Base-by-base conservation (phyloP, 176 grass and related monocot species). In the Avena atlantica region DNA sequence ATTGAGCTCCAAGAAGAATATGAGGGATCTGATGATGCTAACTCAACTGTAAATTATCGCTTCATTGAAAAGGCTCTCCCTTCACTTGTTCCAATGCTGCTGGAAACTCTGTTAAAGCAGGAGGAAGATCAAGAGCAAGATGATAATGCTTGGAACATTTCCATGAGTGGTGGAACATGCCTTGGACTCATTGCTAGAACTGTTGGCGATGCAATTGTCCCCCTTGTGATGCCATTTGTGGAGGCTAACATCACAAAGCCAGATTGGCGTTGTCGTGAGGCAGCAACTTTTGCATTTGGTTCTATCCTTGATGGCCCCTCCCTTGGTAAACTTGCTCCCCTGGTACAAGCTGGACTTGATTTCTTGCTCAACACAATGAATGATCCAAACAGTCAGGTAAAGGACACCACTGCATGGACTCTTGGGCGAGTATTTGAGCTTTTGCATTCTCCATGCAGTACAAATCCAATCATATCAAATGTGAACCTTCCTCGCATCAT, bases 81-180 rank as follows among this genome's bases (percentile, higher is more conserved):
- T 83, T 92, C 88, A 74, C 95, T 98, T 90, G 95, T 95, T 75
- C 93, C 91, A 0, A 93, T 98, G 91, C 86, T 98, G 63, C 78
- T 98, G 78, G 95, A 98, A 86, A 95, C 95, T 73, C 70, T 98
- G 31, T 64, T 95, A 59, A 95, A 98, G 81, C 93, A 98, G 90
- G 95, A 98, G 87, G 93, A 98, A 78, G 95, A 98, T 86, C 93
- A 98, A 82, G 93, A 93, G 56, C 93, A 98, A 82, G 95, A 98
- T 85, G 95, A 95, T 86, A 87, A 84, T 89, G 69, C 85, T 11
- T 98, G 95, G 95, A 98, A 95, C 86, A 91, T 98, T 86, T 93
- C 95, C 73, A 98, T 95, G 95, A 92, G 93, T 90, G 95, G 95
- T 64, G 95, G 93, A 20, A 93, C 93, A 4, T 98, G 95, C 81